These are phyloP conservation scores for Fusarium chuoi DNA, from an alignment of 2,329 filamentous ascomycete genomes.

Conservation along the genomic window DNA sequence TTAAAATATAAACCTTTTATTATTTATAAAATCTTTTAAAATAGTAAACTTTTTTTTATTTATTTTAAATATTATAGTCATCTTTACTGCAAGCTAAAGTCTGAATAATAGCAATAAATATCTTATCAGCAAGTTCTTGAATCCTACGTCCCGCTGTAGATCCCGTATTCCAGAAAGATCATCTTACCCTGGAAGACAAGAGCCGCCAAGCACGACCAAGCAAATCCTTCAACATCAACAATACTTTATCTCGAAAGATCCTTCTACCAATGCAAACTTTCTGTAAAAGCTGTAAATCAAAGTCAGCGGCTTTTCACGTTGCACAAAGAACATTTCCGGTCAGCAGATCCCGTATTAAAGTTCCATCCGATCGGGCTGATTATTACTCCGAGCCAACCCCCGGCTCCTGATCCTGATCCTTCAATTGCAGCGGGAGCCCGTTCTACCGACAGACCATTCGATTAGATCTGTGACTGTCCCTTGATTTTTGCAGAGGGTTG, in stretches of 20 bases:
- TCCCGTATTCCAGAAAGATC: too few relatives aligned
- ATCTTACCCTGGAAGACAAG: too few relatives aligned
- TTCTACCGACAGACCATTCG: background rate
- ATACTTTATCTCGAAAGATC: background rate
- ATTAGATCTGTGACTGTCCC: background rate
- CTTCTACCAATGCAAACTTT: background rate
- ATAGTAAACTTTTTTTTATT: too few relatives aligned
- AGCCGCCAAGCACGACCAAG: too few relatives aligned
- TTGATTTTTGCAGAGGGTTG: background rate
- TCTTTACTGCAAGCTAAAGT: too few relatives aligned
- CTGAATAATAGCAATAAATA: too few relatives aligned
- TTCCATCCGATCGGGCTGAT: background rate
- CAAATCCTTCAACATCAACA: background rate
- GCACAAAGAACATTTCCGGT: background rate
- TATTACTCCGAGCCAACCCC: background rate
- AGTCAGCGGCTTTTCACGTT: background rate
- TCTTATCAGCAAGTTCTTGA: too few relatives aligned
- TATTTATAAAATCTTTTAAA: too few relatives aligned
- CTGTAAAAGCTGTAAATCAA: fast-evolving
- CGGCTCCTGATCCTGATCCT: background rate
- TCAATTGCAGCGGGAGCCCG: background rate
- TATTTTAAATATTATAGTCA: too few relatives aligned
- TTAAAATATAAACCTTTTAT: too few relatives aligned
- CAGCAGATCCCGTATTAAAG: background rate
- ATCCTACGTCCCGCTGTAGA: too few relatives aligned